Conservation (phyloP, 768 basidiomycete genomes). For the Amylocystis lapponica region DNA sequence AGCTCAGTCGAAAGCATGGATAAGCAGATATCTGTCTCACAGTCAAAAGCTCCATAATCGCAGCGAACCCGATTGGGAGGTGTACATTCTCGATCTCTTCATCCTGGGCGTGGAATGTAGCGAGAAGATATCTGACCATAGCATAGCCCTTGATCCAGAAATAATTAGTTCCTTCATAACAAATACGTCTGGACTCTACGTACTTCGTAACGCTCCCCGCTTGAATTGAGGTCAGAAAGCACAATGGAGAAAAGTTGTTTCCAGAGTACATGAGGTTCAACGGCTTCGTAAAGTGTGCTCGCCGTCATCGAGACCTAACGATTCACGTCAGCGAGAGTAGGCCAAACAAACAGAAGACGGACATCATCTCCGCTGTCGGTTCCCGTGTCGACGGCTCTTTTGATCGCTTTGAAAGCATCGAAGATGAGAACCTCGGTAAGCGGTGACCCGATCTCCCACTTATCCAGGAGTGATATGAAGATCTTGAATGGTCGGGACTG, state of each 20-base stretch:
- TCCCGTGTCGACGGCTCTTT: conserved; percentile 44
- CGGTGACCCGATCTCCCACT: conserved; percentile 89
- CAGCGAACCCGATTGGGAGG: conserved; percentile 72
- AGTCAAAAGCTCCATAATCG: conserved; percentile 55
- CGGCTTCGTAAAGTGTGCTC: conserved; percentile 84
- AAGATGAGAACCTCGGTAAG: conserved; percentile 76
- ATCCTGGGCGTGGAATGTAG: conserved; percentile 71
- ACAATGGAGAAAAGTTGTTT: conserved; percentile 57
- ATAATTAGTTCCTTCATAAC: not conserved
- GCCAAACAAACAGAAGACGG: not conserved
- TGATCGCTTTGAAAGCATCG: conserved; percentile 74
- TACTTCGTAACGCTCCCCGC: conserved; percentile 45
- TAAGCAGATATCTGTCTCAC: conserved; percentile 34
- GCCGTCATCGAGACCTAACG: conserved; percentile 73
- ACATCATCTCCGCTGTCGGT: conserved; percentile 60
- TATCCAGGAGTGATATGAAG: conserved; percentile 90
- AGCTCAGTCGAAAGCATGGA: conserved; percentile 1
- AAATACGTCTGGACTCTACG: conserved; percentile 2
- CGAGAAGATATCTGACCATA: conserved; percentile 68
- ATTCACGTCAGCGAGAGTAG: too few relatives aligned
- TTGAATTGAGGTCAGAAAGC: conserved; percentile 47
- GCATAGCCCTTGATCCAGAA: conserved; percentile 46
- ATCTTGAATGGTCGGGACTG: conserved; percentile 91
- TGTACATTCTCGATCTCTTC: conserved; percentile 82
- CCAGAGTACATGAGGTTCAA: conserved; percentile 88